phyloP scores from a whole-genome alignment of 208 protist species.

The Wallacemonas sp. region DNA sequence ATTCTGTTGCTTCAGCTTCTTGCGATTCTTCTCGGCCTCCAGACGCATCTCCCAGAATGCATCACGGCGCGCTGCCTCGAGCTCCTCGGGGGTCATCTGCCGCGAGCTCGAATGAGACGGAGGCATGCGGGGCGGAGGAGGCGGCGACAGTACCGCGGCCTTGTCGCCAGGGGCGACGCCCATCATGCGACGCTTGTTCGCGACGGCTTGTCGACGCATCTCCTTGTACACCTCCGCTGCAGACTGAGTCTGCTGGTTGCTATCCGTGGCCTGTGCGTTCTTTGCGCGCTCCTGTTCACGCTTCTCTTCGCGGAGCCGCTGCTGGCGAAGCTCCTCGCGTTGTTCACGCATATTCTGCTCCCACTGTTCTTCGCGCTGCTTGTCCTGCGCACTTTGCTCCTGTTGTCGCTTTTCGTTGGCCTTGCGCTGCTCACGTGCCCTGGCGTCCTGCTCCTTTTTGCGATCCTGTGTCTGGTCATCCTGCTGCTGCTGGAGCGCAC shows the following conservation, averaged over 20 bases:
- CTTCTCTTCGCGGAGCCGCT: conserved; percentile 25
- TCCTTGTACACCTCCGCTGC: conserved; percentile 72
- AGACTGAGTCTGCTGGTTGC: background rate
- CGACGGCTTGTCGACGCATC: conserved; percentile 73
- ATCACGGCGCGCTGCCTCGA: conserved; percentile 63
- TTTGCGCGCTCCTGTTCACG: conserved; percentile 27
- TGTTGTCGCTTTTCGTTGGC: conserved; percentile 44
- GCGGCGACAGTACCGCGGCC: conserved; percentile 6
- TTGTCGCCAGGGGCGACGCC: background rate
- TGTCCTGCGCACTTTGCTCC: conserved; percentile 43
- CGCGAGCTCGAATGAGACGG: conserved; percentile 42
- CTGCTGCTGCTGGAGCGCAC: conserved; percentile 47
- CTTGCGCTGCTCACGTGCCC: conserved; percentile 63
- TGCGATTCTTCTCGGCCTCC: conserved; percentile 76
- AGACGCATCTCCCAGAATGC: conserved; percentile 91
- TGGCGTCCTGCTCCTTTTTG: conserved; percentile 64
- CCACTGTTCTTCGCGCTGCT: conserved; percentile 76
- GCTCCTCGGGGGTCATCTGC: conserved; percentile 54
- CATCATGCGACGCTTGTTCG: conserved; percentile 75
- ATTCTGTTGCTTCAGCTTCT: conserved; percentile 26
- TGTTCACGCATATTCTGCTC: conserved; percentile 67
- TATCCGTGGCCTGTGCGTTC: conserved; percentile 10
- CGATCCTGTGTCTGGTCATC: conserved; percentile 46
- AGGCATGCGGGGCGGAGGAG: conserved; percentile 35
- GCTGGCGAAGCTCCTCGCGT: conserved; percentile 29